phyloP scores from a whole-genome alignment of 1,139 yeast genomes.

The Arxiozyma telluris region DNA sequence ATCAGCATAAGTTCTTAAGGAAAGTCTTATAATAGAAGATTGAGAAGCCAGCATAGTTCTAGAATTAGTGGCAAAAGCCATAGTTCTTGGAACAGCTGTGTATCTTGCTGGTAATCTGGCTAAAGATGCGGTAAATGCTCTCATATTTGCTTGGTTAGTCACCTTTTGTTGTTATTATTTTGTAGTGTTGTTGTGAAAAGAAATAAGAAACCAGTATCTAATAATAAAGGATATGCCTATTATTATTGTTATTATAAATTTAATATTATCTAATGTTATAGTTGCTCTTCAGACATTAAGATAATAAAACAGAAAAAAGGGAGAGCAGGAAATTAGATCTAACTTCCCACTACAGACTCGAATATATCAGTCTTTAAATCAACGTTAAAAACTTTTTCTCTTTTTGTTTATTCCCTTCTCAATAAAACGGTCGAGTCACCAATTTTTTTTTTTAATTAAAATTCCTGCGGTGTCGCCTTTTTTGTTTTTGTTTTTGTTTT shows the following conservation, averaged over 20 bases:
- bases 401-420: no score
- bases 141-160: constrained; percentile 3
- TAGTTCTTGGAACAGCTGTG: constrained; percentile 4
- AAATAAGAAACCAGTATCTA: neutral
- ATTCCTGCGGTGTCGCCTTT: neutral
- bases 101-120: constrained; percentile 4
- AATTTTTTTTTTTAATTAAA: no score
- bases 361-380: no score
- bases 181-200: neutral
- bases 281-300: no score
- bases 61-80: neutral
- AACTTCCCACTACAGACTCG: no score
- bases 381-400: no score
- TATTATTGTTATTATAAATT: no score
- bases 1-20: constrained; percentile 17
- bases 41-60: neutral
- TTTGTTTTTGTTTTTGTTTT: neutral
- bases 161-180: neutral
- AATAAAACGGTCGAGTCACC: no score
- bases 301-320: no score
- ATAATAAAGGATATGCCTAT: no score
- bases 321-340: no score
- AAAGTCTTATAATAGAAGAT: constrained; percentile 1
- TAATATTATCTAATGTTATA: no score
- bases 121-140: constrained; percentile 3